Evolutionary conservation across 768 basidiomycete species (phyloP), one percentile per base, ranked within the genome.

Genomic region (Dioszegia crocea): DNA sequence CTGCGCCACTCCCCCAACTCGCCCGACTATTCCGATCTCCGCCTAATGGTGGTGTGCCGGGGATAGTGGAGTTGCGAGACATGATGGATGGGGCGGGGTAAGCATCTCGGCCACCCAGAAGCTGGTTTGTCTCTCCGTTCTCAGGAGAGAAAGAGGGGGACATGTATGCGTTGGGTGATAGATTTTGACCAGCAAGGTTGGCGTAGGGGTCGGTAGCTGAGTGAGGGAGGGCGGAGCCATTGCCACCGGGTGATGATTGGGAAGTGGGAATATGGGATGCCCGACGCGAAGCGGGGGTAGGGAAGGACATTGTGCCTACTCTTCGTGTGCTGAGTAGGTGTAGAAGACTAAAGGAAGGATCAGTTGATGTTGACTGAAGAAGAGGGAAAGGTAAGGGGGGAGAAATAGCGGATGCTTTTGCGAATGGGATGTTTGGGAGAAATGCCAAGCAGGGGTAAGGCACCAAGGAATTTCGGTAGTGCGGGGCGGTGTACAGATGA

Each of bases 31-130:
- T 33, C 14, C 33, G 33, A 14, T 62, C 64, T 8, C 60, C 61
- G 51, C 57, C 51, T 30, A 64, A 30, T 6, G 57, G 46, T 8
- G 68, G 65, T 23, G 65, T 70, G 5, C 71, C 71, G 3, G 65
- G 63, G 14, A 63, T 60, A 3, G 67, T 69, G 30, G 68, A 70
- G 39, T 73, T 66, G 19, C 71, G 40, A 27, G 66, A 70, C 29
- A 73, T 64, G 46, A 73, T 63, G 8, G 66, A 67, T 8, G 71
- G 71, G 33, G 71, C 71, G 4, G 71, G 71, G 27, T 62, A 56
- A 29, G 61, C 63, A 31, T 63, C 61, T 4, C 59, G 36, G n/a
- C n/a, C n/a, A 30, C 66, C 29, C 36, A 58, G 49, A 3, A 65
- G 51, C 10, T 52, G 50, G 30, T 44, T 11, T 56, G 57, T 48